Evolutionary conservation across 148 eudicot species (phyloP), one percentile per base, ranked within the genome.

Genomic region (Pouteria glomerata): DNA sequence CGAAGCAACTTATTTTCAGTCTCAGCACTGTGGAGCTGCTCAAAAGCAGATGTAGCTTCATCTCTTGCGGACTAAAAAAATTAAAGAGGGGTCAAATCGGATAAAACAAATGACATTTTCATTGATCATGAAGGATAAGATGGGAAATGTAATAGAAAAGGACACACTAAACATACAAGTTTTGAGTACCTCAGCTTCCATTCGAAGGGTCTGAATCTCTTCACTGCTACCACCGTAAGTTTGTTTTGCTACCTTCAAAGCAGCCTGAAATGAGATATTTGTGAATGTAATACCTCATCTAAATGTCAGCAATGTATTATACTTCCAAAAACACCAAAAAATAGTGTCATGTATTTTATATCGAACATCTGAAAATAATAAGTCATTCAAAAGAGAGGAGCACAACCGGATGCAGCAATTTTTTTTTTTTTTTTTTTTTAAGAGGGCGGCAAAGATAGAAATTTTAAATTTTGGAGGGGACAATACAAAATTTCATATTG

Each of bases 231-330:
- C 90, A 64, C 89, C 90, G 65, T 74, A 81, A 62, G 80, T 89
- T 77, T 90, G 85, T 68, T 89, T 70, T 72, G 93, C 98, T 76
- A 72, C 85, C 84, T 87, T 88, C 61, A 92, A 70, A 48, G 98
- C 96, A 74, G 90, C 96, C 98, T 92, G 86, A 69, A 85, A 60
- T 63, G 53, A 70, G 57, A 39, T 60, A 35, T 37, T 0, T 13
- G 33, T 45, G 27, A 18, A 59, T 2, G n/a, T 44, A 15, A 29
- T 66, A 24, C 34, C 14, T 29, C 37, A 27, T 14, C 56, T 45
- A 11, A 16, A 10, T 16, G 41, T 34, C n/a, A 45, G 45, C 70
- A 29, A 18, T 55, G 12, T 27, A 14, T 47, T 45, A 33, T 23
- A 18, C 42, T 31, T 62, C 47, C 41, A 61, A 27, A 4, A 69